These are phyloP conservation scores for Phellinidium pouzarii DNA, from an alignment of 1,284 basidiomycete species.

Conservation along the genomic window DNA sequence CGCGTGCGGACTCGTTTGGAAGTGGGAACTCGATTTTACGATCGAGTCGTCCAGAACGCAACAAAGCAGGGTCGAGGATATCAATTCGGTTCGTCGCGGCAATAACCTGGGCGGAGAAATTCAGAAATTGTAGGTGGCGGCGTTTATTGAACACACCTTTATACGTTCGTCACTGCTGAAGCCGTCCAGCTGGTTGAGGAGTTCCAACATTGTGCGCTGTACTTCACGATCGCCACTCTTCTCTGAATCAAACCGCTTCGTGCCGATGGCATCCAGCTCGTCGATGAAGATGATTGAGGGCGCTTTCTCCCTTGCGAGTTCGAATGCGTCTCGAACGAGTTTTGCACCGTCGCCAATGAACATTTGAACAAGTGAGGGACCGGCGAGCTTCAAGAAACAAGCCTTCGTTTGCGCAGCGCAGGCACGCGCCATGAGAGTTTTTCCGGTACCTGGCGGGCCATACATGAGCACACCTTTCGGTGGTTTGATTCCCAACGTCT, in stretches of 20 bases:
- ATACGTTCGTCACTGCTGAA: constrained; percentile 91
- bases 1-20: constrained; percentile 68
- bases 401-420: constrained; percentile 81
- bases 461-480: constrained; percentile 80
- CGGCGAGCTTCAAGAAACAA: constrained; percentile 75
- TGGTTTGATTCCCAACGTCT: constrained; percentile 73
- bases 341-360: constrained; percentile 81
- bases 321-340: constrained; percentile 72
- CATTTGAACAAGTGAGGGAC: constrained; percentile 76
- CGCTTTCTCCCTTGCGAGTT: constrained; percentile 72
- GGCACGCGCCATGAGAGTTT: constrained; percentile 71
- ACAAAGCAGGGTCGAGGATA: constrained; percentile 80
- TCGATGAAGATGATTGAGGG: constrained; percentile 81
- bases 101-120: constrained; percentile 69
- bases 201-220: constrained; percentile 75
- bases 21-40: constrained; percentile 80
- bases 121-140: background rate
- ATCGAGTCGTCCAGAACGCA: constrained; percentile 72
- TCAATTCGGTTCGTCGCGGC: constrained; percentile 99
- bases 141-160: constrained; percentile 57
- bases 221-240: constrained; percentile 77
- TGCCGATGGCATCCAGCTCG: constrained; percentile 76
- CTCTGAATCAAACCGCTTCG: constrained; percentile 76
- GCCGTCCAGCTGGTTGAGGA: constrained; percentile 72
- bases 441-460: constrained; percentile 74